Conservation (phyloP, 352 stramenopile species). For the Aphanomyces astaci region DNA sequence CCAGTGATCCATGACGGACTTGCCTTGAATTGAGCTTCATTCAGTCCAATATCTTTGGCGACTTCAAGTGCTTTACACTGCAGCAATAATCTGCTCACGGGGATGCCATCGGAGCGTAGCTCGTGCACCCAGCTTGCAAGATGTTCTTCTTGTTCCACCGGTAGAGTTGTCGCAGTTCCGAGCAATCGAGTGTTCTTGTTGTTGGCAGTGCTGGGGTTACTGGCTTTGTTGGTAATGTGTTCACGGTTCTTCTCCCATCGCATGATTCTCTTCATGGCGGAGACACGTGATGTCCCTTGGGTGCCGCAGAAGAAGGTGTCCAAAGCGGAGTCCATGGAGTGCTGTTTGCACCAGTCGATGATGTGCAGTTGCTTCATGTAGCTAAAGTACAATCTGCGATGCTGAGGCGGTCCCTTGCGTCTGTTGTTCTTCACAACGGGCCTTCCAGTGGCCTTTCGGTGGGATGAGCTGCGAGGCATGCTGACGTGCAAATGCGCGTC, state of each 20-base stretch:
- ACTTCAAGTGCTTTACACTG: slow-evolving; percentile 12
- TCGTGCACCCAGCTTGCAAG: neutral
- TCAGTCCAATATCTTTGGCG: neutral
- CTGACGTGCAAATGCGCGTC: neutral
- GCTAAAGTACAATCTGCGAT: neutral
- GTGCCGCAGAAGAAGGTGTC: too few relatives aligned
- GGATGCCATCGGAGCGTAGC: neutral
- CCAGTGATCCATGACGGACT: neutral
- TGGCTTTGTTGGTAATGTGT: neutral
- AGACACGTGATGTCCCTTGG: neutral
- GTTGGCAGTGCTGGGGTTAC: neutral
- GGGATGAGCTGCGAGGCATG: too few relatives aligned
- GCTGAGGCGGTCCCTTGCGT: neutral
- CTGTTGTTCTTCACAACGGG: neutral
- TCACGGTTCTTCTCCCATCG: neutral
- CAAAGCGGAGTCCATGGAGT: neutral
- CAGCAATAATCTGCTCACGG: neutral
- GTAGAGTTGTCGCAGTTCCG: neutral
- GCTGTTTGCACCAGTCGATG: neutral
- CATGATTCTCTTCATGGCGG: neutral
- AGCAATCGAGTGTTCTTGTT: neutral
- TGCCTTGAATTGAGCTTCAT: neutral
- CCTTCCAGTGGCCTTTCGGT: neutral
- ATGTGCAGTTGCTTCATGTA: neutral
- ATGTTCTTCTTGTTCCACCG: neutral